These are phyloP conservation scores for Phalaenopsis aphrodite DNA, from an alignment of 106 monocot species.

Conservation along the genomic window DNA sequence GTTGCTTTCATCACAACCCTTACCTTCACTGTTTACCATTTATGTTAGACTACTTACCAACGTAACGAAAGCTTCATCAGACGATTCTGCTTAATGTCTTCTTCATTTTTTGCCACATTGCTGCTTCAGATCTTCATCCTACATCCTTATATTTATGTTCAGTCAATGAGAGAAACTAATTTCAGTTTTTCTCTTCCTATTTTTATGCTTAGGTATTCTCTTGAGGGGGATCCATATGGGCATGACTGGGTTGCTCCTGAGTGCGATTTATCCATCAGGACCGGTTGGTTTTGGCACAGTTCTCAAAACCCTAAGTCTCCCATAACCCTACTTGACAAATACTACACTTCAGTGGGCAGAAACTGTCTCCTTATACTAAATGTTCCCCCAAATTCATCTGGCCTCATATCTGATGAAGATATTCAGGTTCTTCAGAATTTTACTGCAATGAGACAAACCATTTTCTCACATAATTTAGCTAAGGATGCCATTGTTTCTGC, in stretches of 20 bases:
- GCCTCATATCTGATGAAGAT: conserved; percentile 87
- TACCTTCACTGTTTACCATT: neutral
- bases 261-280: conserved; percentile 92
- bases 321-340: conserved; percentile 58
- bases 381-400: conserved; percentile 90
- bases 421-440: conserved; percentile 78
- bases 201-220: conserved; percentile 37
- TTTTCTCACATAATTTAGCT: conserved; percentile 74
- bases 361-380: conserved; percentile 84
- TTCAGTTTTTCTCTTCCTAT: neutral
- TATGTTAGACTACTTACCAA: neutral
- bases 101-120: neutral
- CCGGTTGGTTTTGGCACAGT: conserved; percentile 94
- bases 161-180: neutral
- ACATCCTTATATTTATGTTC: neutral
- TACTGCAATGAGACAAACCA: conserved; percentile 34
- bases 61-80: neutral
- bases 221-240: conserved; percentile 70
- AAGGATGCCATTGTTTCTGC: conserved; percentile 48
- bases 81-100: neutral
- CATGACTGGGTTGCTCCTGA: conserved; percentile 81
- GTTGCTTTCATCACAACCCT: too few species aligned
- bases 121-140: neutral
- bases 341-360: conserved; percentile 84
- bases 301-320: conserved; percentile 74